Conservation (phyloP, 805 yeast genomes). For the Torulaspora quercuum region DNA sequence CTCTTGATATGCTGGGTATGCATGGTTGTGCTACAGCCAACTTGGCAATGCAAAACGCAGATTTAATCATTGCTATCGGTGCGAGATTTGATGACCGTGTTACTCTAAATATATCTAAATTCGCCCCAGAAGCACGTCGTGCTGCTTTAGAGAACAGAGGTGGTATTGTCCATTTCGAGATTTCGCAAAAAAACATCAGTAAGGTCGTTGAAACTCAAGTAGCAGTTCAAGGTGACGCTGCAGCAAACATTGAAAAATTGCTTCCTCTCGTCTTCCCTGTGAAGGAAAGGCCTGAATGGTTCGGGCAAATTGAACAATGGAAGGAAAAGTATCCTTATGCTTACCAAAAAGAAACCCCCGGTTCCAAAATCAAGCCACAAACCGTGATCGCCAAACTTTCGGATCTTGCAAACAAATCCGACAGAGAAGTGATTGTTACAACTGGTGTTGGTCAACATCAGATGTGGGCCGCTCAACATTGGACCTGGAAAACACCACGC, state of each 20-base stretch:
- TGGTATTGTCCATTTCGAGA: conserved; percentile 95
- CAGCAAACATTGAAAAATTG: conserved; percentile 67
- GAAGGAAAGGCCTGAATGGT: conserved; percentile 74
- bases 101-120: conserved; percentile 76
- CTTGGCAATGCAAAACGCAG: conserved; percentile 90
- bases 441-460: conserved; percentile 99
- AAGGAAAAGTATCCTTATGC: conserved; percentile 80
- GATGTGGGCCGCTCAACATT: conserved; percentile 99
- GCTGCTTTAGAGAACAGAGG: conserved; percentile 90
- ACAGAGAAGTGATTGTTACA: conserved; percentile 80
- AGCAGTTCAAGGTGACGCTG: conserved; percentile 95
- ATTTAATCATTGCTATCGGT: conserved; percentile 88
- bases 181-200: conserved; percentile 93
- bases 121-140: conserved; percentile 88
- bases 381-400: conserved; percentile 79
- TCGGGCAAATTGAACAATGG: conserved; percentile 71
- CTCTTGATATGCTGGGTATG: conserved; percentile 97
- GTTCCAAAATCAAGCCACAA: conserved; percentile 84
- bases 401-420: conserved; percentile 52
- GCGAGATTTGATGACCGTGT: conserved; percentile 99
- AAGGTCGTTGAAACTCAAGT: conserved; percentile 95
- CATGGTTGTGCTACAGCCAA: conserved; percentile 96
- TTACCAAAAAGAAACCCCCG: conserved; percentile 78
- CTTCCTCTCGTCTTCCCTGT: conserved; percentile 68
- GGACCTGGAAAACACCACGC: conserved; percentile 90